Conservation (phyloP, 306 rosid species). For the Rosa rugosa region DNA sequence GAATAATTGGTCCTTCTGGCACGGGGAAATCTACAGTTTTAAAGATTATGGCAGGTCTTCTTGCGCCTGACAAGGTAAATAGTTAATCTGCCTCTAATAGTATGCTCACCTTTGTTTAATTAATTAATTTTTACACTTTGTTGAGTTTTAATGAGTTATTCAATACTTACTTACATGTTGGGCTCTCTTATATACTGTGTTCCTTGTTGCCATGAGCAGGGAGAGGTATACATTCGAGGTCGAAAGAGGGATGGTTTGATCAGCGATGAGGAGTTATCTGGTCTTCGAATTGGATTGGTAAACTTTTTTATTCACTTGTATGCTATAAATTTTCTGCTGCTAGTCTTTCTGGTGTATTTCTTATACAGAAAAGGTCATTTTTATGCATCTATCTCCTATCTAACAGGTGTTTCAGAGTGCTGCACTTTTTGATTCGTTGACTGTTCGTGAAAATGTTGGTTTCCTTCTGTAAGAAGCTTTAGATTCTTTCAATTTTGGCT, state of each 20-base stretch:
- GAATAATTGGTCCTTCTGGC: constrained; percentile 98
- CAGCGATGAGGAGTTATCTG: constrained; percentile 82
- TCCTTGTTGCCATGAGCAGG: constrained; percentile 49
- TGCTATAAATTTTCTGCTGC: constrained; percentile 10
- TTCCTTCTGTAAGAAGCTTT: constrained; percentile 77
- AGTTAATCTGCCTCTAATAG: constrained; percentile 2
- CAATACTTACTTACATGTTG: not conserved
- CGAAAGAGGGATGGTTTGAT: constrained; percentile 81
- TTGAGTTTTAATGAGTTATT: not conserved
- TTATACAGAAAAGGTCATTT: not conserved
- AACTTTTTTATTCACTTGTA: constrained; percentile 16
- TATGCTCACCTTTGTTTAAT: constrained; percentile 6
- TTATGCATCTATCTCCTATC: constrained; percentile 13
- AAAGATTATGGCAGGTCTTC: constrained; percentile 94
- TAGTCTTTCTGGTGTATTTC: constrained; percentile 3
- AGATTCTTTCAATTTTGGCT: constrained; percentile 18
- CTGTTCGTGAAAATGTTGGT: constrained; percentile 97
- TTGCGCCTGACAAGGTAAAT: constrained; percentile 80
- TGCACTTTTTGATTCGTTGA: constrained; percentile 96
- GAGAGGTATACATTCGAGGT: constrained; percentile 90
- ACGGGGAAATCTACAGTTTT: constrained; percentile 93
- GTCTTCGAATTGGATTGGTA: constrained; percentile 95
- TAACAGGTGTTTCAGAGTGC: constrained; percentile 98
- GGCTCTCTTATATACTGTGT: constrained; percentile 16
- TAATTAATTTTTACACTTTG: not conserved